Evolutionary conservation across 352 stramenopile genomes (phyloP).

Genomic region (Globisporangium lucens): DNA sequence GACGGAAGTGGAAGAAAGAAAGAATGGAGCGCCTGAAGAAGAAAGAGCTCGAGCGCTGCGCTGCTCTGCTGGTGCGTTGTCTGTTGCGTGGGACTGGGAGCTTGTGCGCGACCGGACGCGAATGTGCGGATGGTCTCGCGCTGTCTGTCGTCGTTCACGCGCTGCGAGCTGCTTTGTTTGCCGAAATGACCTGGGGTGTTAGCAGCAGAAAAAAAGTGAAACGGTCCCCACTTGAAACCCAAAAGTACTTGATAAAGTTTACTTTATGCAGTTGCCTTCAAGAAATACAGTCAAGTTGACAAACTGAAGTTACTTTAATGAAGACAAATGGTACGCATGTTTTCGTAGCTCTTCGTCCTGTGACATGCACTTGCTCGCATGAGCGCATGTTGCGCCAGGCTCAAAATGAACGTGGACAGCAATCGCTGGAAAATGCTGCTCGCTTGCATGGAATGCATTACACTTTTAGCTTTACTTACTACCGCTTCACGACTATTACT

Average conservation of each 20-base stretch:
- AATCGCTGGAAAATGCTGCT: not conserved
- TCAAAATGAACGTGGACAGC: not conserved
- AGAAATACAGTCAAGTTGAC: not conserved
- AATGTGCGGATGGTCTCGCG: slow-evolving; percentile 4
- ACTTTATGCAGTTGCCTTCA: not conserved
- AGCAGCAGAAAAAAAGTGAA: not conserved
- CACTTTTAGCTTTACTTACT: not conserved
- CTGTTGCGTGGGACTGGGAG: not conserved
- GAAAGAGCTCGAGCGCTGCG: not conserved
- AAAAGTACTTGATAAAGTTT: not conserved
- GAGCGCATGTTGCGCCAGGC: not conserved
- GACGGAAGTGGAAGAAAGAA: not conserved
- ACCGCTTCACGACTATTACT: not conserved
- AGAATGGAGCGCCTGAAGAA: not conserved
- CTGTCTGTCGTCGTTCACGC: not conserved
- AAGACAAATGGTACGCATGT: not conserved
- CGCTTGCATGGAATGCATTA: not conserved
- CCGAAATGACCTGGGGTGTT: not conserved
- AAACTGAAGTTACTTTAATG: not conserved
- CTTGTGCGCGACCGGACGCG: not conserved
- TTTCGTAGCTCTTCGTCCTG: not conserved
- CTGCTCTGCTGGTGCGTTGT: not conserved
- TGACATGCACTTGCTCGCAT: slow-evolving; percentile 1
- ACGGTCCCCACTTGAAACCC: not conserved
- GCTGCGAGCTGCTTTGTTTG: not conserved